phyloP scores from a whole-genome alignment of 2,329 filamentous ascomycete species.

The Diaporthe destruens region DNA sequence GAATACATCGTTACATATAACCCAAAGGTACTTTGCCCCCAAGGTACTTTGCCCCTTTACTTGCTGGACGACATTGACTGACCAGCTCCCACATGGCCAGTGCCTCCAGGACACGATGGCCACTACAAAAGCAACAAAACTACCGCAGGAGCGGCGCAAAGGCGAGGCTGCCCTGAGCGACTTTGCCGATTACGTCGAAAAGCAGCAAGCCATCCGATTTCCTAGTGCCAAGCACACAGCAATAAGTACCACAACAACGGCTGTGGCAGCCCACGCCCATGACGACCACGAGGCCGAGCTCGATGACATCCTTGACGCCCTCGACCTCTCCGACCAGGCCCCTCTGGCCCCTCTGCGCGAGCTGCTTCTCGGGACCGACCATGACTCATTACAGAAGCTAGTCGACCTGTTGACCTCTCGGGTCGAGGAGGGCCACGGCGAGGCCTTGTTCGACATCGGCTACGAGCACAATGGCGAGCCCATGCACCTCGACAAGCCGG shows the following conservation, averaged over 20 bases:
- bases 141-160: slow-evolving; percentile 83
- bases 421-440: slow-evolving; percentile 86
- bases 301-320: slow-evolving; percentile 90
- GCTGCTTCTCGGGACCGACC: slow-evolving; percentile 75
- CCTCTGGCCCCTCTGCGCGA: slow-evolving; percentile 79
- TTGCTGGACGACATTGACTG: background rate
- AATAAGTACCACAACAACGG: slow-evolving; percentile 48
- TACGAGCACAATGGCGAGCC: slow-evolving; percentile 90
- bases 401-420: slow-evolving; percentile 75
- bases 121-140: slow-evolving; percentile 65
- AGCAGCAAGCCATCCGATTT: slow-evolving; percentile 84
- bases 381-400: slow-evolving; percentile 73
- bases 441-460: slow-evolving; percentile 91
- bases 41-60: no score
- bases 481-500: slow-evolving; percentile 79
- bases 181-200: slow-evolving; percentile 97
- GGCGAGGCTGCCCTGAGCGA: slow-evolving; percentile 93
- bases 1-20: slow-evolving; percentile 31
- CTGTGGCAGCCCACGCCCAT: slow-evolving; percentile 46
- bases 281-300: slow-evolving; percentile 81
- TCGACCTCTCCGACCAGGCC: slow-evolving; percentile 81
- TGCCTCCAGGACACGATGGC: slow-evolving; percentile 60
- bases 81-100: slow-evolving; percentile 18
- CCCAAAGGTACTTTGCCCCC: slow-evolving; percentile 30
- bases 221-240: slow-evolving; percentile 50